Conservation (phyloP, 208 protist species). For the Porcisia hertigi region DNA sequence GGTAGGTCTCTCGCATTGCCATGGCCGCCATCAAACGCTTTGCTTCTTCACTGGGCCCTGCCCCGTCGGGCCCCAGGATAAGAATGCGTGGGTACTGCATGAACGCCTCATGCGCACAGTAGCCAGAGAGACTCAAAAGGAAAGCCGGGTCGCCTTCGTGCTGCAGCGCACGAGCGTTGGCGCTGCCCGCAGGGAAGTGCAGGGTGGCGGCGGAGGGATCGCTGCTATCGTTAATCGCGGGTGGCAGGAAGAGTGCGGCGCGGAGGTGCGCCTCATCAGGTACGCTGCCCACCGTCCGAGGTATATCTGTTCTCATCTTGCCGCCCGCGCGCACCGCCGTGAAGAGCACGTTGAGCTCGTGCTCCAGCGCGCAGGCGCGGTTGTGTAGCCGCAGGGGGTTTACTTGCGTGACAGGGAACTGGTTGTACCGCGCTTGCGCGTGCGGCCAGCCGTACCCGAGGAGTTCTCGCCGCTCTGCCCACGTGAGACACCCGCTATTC, state of each 20-base stretch:
- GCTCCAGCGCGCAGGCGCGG: constrained; percentile 51
- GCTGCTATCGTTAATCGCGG: constrained; percentile 10
- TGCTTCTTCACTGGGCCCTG: constrained; percentile 34
- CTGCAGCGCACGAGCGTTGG: constrained; percentile 10
- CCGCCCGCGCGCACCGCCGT: constrained; percentile 3
- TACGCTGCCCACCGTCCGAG: not conserved
- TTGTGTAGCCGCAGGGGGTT: constrained; percentile 68
- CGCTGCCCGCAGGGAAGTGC: constrained; percentile 8
- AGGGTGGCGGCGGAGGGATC: not conserved
- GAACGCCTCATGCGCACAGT: constrained; percentile 15
- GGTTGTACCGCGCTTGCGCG: constrained; percentile 49
- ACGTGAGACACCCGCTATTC: constrained; percentile 22
- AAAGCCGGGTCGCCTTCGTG: constrained; percentile 16
- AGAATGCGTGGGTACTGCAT: constrained; percentile 78
- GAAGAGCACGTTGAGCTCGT: constrained; percentile 73
- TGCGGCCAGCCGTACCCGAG: constrained; percentile 61
- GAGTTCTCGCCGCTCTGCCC: constrained; percentile 25
- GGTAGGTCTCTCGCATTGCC: constrained; percentile 52
- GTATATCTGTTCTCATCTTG: not conserved
- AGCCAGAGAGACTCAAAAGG: constrained; percentile 18
- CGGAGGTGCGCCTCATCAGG: constrained; percentile 3
- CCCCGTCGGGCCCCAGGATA: constrained; percentile 52
- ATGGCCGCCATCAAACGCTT: constrained; percentile 38
- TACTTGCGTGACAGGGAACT: constrained; percentile 64
- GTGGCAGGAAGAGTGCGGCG: constrained; percentile 13